These are phyloP conservation scores for Pseudozyma flocculosa DNA, from an alignment of 1,284 basidiomycete genomes.

Conservation along the genomic window DNA sequence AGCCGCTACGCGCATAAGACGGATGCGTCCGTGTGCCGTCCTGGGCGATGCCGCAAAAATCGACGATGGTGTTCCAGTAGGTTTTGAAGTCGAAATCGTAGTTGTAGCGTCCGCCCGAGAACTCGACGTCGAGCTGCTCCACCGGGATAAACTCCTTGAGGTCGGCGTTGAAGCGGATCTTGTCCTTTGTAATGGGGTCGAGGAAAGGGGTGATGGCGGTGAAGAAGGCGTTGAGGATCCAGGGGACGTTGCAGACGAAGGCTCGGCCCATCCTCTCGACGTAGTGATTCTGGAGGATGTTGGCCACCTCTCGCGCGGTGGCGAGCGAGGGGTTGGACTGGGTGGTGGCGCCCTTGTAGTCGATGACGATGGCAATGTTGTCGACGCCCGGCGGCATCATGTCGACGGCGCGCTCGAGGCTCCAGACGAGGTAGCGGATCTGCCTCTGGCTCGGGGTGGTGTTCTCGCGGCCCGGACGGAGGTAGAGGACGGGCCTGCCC, in stretches of 20 bases:
- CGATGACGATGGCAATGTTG: slow-evolving; percentile 48
- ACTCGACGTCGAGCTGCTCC: slow-evolving; percentile 74
- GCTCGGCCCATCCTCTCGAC: slow-evolving; percentile 84
- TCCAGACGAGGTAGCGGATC: slow-evolving; percentile 52
- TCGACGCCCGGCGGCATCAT: slow-evolving; percentile 45
- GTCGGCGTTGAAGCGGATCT: slow-evolving; percentile 73
- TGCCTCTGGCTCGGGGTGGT: slow-evolving; percentile 45
- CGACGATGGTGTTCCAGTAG: slow-evolving; percentile 63
- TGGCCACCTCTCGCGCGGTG: slow-evolving; percentile 45
- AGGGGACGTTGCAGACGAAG: slow-evolving; percentile 78
- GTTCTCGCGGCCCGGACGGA: slow-evolving; percentile 53
- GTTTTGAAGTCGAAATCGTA: slow-evolving; percentile 74
- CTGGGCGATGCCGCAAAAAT: slow-evolving; percentile 29
- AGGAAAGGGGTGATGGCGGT: slow-evolving; percentile 82
- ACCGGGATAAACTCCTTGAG: slow-evolving; percentile 72
- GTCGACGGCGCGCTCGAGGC: slow-evolving; percentile 51
- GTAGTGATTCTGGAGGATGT: slow-evolving; percentile 87
- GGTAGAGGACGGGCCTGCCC: slow-evolving; percentile 50
- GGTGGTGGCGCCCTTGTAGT: slow-evolving; percentile 39
- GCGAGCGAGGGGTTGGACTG: slow-evolving; percentile 43
- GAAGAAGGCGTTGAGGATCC: slow-evolving; percentile 62
- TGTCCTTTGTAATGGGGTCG: slow-evolving; percentile 84
- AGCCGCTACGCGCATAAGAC: background rate
- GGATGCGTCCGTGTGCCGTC: slow-evolving; percentile 26
- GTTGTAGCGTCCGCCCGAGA: slow-evolving; percentile 74